phyloP scores from a whole-genome alignment of 208 protist genomes.

The Leishmania tarentolae region DNA sequence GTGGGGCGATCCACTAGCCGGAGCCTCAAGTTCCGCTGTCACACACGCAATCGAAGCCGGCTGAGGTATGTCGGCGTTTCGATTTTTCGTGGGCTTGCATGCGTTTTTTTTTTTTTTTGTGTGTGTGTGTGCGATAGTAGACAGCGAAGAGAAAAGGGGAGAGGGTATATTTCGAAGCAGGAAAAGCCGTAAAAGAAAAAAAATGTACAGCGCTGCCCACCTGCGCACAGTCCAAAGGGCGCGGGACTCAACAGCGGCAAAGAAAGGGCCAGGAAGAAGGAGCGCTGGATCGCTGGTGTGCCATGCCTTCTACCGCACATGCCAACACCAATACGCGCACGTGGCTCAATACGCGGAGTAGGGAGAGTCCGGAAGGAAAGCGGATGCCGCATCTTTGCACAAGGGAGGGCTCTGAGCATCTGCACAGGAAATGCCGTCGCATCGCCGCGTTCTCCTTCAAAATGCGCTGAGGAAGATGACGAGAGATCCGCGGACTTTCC shows the following conservation, averaged over 20 bases:
- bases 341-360: background rate
- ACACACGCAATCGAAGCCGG: background rate
- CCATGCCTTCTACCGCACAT: background rate
- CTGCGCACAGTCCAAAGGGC: background rate
- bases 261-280: background rate
- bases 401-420: background rate
- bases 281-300: background rate
- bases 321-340: background rate
- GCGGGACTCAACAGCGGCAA: background rate
- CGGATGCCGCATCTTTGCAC: background rate
- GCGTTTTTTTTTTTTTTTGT: background rate
- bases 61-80: background rate
- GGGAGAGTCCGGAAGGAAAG: background rate
- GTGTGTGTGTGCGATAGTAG: background rate
- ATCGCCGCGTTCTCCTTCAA: background rate
- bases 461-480: background rate
- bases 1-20: background rate
- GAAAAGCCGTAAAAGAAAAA: background rate
- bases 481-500: background rate
- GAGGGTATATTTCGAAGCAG: background rate
- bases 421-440: background rate
- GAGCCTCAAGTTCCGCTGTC: background rate
- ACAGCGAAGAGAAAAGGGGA: background rate
- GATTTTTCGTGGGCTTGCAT: background rate
- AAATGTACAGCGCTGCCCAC: background rate